Base-by-base conservation (phyloP, 257 asterid species). In the Nicotiana undulata region DNA sequence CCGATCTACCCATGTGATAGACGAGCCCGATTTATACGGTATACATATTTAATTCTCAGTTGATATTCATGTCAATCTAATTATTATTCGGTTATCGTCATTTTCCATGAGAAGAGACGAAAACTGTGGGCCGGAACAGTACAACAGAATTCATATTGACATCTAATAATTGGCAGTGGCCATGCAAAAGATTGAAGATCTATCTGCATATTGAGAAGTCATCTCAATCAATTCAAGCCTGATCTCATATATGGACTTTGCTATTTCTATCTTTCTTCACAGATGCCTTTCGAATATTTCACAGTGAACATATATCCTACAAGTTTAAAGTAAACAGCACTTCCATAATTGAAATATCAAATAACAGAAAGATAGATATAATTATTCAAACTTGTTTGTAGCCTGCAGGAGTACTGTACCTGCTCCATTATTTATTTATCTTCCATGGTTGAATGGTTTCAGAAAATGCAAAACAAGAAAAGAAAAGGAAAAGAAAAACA, bases 221-320 rank as follows among this genome's bases (percentile, higher is more conserved):
- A 82, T 52, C 83, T 87, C 89, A 84, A 85, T 89, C 92, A 80
- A 74, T 56, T 83, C 86, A 83, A 22, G 9, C 24, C 66, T 60
- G 66, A 24, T 60, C 32, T 59, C 5, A 8, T 49, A 13, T 13
- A 49, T 59, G 64, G 29, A 9, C 64, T 59, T 7, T 9, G 17
- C 59, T 70, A 70, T 70, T 70, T 22, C 18, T 44, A 44, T 70
- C 20, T 13, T 44, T 20, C 4, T 44, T 70, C 34, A 12, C 4
- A 22, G 12, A 72, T 22, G 22, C 60, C 77, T 46, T 72, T 72
- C 15, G 60, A 44, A 72, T 72, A 72, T 72, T 40, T 46, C 17
- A 72, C 77, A 22, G 77, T 46, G 22, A 3, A 46, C 15, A n/a
- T 34, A 70, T 5, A 11, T 40, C 20, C 7, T 12, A 22, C 59